These are phyloP conservation scores for Yamadazyma ubonensis DNA, from an alignment of 805 yeast genomes.

Conservation along the genomic window DNA sequence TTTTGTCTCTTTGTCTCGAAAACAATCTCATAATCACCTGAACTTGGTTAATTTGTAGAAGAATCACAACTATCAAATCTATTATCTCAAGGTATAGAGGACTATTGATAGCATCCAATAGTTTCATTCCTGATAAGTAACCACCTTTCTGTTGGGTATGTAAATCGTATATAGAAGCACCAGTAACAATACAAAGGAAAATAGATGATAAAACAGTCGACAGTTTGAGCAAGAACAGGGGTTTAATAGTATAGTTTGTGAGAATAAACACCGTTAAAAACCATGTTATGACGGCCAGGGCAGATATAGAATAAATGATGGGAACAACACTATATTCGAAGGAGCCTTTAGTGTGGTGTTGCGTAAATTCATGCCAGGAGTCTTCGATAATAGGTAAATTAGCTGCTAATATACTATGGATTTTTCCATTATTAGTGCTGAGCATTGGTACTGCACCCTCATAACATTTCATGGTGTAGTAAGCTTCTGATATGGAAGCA, in stretches of 20 bases:
- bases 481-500: slow-evolving; percentile 22
- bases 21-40: slow-evolving; percentile 69
- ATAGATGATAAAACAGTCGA: slow-evolving; percentile 55
- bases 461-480: slow-evolving; percentile 34
- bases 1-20: slow-evolving; percentile 64
- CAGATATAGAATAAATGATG: slow-evolving; percentile 58
- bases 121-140: slow-evolving; percentile 40
- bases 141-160: slow-evolving; percentile 48
- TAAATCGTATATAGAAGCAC: slow-evolving; percentile 46
- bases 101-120: slow-evolving; percentile 45
- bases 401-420: slow-evolving; percentile 23
- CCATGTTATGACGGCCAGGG: slow-evolving; percentile 63
- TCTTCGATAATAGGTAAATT: slow-evolving; percentile 43
- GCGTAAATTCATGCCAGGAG: slow-evolving; percentile 51
- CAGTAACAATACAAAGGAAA: slow-evolving; percentile 52
- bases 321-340: slow-evolving; percentile 61
- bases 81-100: slow-evolving; percentile 50
- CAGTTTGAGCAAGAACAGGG: slow-evolving; percentile 49
- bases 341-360: slow-evolving; percentile 33
- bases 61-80: slow-evolving; percentile 55
- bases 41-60: slow-evolving; percentile 67
- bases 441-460: slow-evolving; percentile 34
- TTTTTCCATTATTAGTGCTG: slow-evolving; percentile 35
- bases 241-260: slow-evolving; percentile 63
- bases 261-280: slow-evolving; percentile 62